Percentiles rank a stretch among this genome's conserved stretches.
These are phyloP conservation scores for Calamus simplicifolius DNA, from an alignment of 176 grass and related monocot genomes.

Conservation along the genomic window DNA sequence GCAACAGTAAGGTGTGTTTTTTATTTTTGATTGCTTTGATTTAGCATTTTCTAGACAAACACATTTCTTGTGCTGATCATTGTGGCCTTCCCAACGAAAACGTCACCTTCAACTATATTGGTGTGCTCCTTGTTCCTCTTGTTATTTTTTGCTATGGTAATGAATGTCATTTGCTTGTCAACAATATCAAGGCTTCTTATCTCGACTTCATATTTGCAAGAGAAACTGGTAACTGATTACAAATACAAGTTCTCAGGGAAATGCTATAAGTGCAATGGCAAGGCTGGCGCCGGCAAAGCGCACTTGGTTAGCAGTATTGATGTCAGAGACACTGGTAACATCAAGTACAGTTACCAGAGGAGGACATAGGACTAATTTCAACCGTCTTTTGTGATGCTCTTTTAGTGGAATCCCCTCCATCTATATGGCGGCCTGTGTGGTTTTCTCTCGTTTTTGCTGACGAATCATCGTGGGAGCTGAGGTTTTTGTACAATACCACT, in stretches of 20 bases:
- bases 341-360: too few relatives aligned
- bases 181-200: background rate
- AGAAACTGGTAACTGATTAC: conserved; percentile 10
- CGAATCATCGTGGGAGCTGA: too few relatives aligned
- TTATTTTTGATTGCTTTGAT: conserved; percentile 23
- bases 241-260: conserved; percentile 37
- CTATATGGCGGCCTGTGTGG: too few relatives aligned
- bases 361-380: too few relatives aligned
- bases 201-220: conserved; percentile 1
- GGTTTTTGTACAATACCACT: too few relatives aligned
- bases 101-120: conserved; percentile 4
- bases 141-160: too few relatives aligned
- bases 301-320: conserved; percentile 18
- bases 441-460: too few relatives aligned
- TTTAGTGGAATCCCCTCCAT: too few relatives aligned
- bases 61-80: conserved; percentile 20
- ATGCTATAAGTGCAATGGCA: conserved; percentile 26
- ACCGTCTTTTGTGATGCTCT: too few relatives aligned
- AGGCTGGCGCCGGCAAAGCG: background rate
- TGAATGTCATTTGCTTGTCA: too few relatives aligned
- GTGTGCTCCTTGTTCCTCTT: conserved; percentile 7
- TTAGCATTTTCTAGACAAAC: background rate
- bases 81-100: conserved; percentile 24
- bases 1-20: conserved; percentile 1
- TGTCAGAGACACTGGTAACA: too few relatives aligned